Percentiles rank a stretch among this genome's conserved stretches.
Conservation (phyloP, 345 rosid genomes). For the Eucalyptus decipiens region DNA sequence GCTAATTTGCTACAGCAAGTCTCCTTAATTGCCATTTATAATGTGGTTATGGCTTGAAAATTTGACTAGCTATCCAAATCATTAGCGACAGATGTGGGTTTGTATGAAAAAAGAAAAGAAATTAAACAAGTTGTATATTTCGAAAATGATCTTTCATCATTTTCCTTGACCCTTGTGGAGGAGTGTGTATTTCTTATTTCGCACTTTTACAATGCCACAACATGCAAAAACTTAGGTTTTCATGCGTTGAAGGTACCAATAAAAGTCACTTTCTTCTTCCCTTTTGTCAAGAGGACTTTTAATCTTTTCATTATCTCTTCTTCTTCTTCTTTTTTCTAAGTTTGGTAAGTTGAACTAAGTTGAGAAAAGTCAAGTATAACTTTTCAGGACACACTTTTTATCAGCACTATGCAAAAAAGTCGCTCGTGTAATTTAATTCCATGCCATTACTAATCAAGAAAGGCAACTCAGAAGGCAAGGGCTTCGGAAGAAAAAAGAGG, state of each 20-base stretch:
- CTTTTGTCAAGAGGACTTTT: neutral
- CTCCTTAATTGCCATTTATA: neutral
- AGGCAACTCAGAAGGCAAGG: neutral
- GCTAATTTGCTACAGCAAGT: neutral
- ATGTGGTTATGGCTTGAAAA: neutral
- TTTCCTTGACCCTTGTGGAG: neutral
- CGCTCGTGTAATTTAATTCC: neutral
- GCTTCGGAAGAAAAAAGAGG: neutral
- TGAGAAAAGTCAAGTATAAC: neutral
- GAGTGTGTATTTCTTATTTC: neutral
- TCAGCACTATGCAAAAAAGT: neutral
- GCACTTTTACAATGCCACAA: accelerated
- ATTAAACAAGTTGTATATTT: neutral
- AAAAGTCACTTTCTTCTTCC: neutral
- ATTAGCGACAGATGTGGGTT: neutral
- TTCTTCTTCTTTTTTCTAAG: neutral
- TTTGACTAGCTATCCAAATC: neutral
- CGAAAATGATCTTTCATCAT: neutral
- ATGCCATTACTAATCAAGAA: neutral
- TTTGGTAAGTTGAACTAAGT: neutral
- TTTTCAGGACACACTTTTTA: neutral
- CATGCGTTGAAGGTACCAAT: neutral
- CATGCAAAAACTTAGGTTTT: neutral
- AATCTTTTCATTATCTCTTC: neutral
- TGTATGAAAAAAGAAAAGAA: neutral